Evolutionary conservation across 1,284 basidiomycete species (phyloP), one percentile per base, ranked within the genome.

Genomic region (Moesziomyces aphidis): DNA sequence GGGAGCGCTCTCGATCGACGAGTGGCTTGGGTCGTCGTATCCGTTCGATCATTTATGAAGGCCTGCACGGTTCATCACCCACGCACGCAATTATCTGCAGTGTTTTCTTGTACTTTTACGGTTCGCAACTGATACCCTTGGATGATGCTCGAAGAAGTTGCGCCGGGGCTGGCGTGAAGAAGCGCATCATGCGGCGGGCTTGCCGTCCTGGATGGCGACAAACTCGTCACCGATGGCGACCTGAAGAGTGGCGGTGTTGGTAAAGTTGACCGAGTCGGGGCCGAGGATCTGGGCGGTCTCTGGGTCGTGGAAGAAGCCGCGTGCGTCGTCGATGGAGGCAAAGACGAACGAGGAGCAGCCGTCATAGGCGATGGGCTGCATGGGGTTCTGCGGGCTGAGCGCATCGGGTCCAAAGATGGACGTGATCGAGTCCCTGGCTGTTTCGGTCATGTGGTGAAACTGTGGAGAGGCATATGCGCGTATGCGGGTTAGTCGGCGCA

Each of bases 11-110:
- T 73, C 70, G 46, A 68, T 73, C 31, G 64, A 73, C n/a, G 64
- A 73, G 47, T 73, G 64, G 70, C 57, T 73, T n/a, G 70, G 70
- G 28, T 67, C 70, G 21, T 67, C 57, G 26, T 73, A 67, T 50
- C 64, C 70, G 0, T 73, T 73, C 44, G 64, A 67, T 31, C 70
- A 73, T 50, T 46, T 73, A 6, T 73, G 28, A 64, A 7, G 34
- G 6, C 5, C 31, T 36, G 13, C 15, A 15, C 15, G 19, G 1
- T 5, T 19, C 10, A 34, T 26, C n/a, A 39, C 26, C 26, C 26
- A 8, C 26, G 36, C 26, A 8, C 26, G 36, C 19, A 26, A 34
- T 19, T 13, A 4, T 24, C n/a, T 44, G 22, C 9, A 10, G 22
- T n/a, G 28, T 19, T 34, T 13, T 55, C 26, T 55, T 34, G 26